phyloP scores from a whole-genome alignment of 2,329 filamentous ascomycete species.

The Botryotinia globosa region DNA sequence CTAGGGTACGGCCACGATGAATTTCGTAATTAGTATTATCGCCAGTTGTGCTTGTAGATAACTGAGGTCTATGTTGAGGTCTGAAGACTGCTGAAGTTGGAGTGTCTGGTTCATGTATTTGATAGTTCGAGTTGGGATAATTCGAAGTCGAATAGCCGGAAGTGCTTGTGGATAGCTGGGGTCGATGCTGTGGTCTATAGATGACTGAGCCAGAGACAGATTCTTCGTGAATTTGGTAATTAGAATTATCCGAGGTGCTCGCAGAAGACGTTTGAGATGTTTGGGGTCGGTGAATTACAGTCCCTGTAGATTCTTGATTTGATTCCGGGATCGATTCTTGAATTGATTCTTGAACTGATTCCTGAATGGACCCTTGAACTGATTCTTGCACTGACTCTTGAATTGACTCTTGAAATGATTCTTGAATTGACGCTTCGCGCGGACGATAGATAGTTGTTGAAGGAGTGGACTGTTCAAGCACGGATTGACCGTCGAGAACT shows the following conservation, averaged over 20 bases:
- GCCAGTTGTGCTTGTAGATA: slow-evolving; percentile 19
- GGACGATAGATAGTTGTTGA: slow-evolving; percentile 16
- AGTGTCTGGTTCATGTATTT: slow-evolving; percentile 19
- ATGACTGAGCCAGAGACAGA: slow-evolving; percentile 16
- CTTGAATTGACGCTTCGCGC: not conserved
- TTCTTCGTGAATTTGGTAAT: slow-evolving; percentile 7
- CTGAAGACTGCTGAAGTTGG: slow-evolving; percentile 15
- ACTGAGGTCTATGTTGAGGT: slow-evolving; percentile 13
- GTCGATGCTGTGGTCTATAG: slow-evolving; percentile 17
- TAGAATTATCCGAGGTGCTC: slow-evolving; percentile 16
- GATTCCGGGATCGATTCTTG: not conserved
- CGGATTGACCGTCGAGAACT: slow-evolving; percentile 11
- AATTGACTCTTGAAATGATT: not conserved
- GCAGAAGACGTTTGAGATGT: slow-evolving; percentile 13
- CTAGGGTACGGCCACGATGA: slow-evolving; percentile 3
- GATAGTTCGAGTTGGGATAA: slow-evolving; percentile 16
- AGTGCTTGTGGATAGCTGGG: slow-evolving; percentile 8
- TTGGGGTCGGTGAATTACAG: slow-evolving; percentile 1
- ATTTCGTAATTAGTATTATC: slow-evolving; percentile 18
- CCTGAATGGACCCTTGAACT: not conserved
- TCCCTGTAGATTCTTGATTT: slow-evolving; percentile 1
- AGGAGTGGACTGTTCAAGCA: slow-evolving; percentile 14
- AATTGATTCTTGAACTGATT: not conserved
- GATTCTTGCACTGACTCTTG: not conserved
- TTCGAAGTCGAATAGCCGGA: slow-evolving; percentile 16